Evolutionary conservation across 2,329 filamentous ascomycete species (phyloP).

Genomic region (Aspergillus costaricaensis): DNA sequence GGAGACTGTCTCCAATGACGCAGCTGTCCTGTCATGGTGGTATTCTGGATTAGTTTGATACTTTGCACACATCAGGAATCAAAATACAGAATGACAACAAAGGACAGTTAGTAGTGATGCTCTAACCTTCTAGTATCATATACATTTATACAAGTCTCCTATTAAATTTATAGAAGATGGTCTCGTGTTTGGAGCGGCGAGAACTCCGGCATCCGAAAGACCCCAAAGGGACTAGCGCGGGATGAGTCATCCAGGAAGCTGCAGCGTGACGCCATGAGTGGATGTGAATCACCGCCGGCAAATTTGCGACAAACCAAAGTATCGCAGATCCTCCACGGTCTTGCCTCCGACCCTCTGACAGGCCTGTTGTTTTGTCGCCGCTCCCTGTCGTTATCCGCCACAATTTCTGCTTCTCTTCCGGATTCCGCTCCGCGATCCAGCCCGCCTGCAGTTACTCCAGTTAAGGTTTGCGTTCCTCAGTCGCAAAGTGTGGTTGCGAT

Average conservation of each 20-base stretch:
- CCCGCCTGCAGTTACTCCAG: neutral
- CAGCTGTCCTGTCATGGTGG: neutral
- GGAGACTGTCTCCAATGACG: neutral
- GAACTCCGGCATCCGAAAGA: neutral
- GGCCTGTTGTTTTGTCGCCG: constrained; percentile 11
- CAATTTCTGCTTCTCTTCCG: neutral
- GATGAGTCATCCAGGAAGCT: constrained; percentile 21
- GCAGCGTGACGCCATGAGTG: constrained; percentile 22
- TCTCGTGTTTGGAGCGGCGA: neutral
- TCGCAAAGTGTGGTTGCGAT: neutral
- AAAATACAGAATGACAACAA: neutral
- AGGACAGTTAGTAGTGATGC: too few species aligned
- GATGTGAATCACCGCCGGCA: constrained; percentile 14
- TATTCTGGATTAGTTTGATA: neutral
- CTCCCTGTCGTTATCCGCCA: constrained; percentile 1
- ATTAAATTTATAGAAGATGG: neutral
- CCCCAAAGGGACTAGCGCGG: neutral
- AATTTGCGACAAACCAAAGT: constrained; percentile 9
- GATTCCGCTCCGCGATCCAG: constrained; percentile 3
- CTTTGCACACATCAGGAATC: neutral
- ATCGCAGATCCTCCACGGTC: constrained; percentile 21
- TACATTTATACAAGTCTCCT: too few species aligned
- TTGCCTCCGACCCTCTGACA: constrained; percentile 19
- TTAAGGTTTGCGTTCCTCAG: constrained; percentile 5
- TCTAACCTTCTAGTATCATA: too few species aligned